phyloP scores from a whole-genome alignment of 2,329 filamentous ascomycete species.

The Aspergillus tanneri region DNA sequence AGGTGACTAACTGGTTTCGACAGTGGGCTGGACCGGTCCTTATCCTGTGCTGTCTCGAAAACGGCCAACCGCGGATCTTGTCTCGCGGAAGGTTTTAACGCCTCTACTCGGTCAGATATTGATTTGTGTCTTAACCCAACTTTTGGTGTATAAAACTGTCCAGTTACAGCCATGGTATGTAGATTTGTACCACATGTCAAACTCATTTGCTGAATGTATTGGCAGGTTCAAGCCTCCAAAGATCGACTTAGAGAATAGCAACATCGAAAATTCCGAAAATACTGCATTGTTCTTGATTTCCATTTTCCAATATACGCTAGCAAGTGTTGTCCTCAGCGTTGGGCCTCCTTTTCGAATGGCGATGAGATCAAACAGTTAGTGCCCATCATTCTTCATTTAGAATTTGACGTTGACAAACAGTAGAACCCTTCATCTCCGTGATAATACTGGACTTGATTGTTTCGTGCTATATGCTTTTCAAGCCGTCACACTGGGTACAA shows the following conservation, averaged over 20 bases:
- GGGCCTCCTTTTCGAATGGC: conserved; percentile 84
- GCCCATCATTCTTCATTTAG: not conserved
- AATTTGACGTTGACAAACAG: not conserved
- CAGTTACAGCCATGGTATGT: conserved; percentile 73
- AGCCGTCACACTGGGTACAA: conserved; percentile 67
- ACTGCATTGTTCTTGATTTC: conserved; percentile 85
- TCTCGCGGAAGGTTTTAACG: conserved; percentile 86
- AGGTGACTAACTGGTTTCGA: conserved; percentile 4
- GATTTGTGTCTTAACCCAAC: conserved; percentile 76
- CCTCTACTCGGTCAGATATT: conserved; percentile 86
- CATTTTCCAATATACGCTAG: conserved; percentile 92
- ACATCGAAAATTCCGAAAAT: conserved; percentile 89
- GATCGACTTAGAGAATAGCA: conserved; percentile 73
- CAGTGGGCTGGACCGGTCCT: conserved; percentile 91
- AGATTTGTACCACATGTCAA: not conserved
- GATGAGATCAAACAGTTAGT: conserved; percentile 74
- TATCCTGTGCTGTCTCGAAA: conserved; percentile 75
- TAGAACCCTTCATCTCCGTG: conserved; percentile 80
- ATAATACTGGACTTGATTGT: conserved; percentile 67
- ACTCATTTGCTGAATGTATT: conserved; percentile 16
- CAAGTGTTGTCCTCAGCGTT: conserved; percentile 85
- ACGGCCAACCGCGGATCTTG: conserved; percentile 84
- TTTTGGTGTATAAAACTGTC: conserved; percentile 70
- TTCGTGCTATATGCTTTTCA: conserved; percentile 76
- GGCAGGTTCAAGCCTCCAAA: conserved; percentile 74